Percentiles rank a stretch among this genome's conserved stretches.
phyloP scores from a whole-genome alignment of 169 alveolate species.

The Eimeria brunetti region DNA sequence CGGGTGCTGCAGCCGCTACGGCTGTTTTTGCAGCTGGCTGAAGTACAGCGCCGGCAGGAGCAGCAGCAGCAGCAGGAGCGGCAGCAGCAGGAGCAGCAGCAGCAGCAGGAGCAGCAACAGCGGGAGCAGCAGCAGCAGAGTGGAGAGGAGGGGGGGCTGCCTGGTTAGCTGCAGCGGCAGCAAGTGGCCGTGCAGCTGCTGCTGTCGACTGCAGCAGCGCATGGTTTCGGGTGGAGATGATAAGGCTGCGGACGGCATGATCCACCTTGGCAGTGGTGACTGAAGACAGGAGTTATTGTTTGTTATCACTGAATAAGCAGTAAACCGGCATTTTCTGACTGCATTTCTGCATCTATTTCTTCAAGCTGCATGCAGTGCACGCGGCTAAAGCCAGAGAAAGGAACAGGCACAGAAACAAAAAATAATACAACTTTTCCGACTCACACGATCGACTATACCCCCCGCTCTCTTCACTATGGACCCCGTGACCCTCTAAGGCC shows the following conservation, averaged over 20 bases:
- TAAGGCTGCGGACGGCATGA: slow-evolving; percentile 18
- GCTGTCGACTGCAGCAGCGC: slow-evolving; percentile 23
- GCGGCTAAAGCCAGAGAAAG: background rate
- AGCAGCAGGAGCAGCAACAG: background rate
- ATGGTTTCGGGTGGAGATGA: background rate
- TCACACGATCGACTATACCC: slow-evolving; percentile 73
- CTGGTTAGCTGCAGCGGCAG: background rate
- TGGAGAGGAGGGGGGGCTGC: background rate
- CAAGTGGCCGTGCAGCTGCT: background rate
- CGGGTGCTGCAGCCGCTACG: background rate
- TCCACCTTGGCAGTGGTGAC: slow-evolving; percentile 60
- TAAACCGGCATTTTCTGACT: background rate
- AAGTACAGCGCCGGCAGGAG: background rate
- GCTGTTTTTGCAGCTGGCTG: background rate
- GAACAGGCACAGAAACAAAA: background rate
- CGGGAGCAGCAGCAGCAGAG: background rate
- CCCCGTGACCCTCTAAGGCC: slow-evolving; percentile 80
- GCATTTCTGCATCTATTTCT: background rate
- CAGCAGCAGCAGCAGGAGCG: background rate
- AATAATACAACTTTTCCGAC: background rate
- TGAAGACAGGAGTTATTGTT: background rate
- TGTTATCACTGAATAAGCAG: no score
- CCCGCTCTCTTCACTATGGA: slow-evolving; percentile 79
- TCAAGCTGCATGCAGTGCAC: background rate
- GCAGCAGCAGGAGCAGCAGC: background rate